Base-by-base conservation (phyloP, 179 eudicot species). In the Heliamphora pulchella region DNA sequence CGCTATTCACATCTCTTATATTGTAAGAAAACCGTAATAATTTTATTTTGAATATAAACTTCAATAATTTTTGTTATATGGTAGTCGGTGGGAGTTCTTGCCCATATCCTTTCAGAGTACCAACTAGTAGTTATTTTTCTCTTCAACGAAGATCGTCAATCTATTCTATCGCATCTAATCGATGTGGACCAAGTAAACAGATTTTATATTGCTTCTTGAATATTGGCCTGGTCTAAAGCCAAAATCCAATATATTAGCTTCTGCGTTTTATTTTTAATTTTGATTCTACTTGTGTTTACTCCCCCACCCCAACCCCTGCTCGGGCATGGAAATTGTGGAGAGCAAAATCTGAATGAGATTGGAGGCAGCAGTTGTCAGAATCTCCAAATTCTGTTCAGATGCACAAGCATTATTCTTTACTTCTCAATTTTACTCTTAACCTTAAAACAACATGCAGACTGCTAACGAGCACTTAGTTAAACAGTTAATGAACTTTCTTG, bases 161-260 rank as follows among this genome's bases (percentile, higher is more conserved):
- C 64, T 74, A 54, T 22, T 74, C 6, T n/a, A 39, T 47, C 39
- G 3, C 63, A 31, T 54, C 11, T 55, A 18, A 55, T 62, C 17
- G 13, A 18, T 2, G 48, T 65, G 59, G 44, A 77, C 46, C 59
- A 76, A 61, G 58, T 43, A 76, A 62, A 57, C 14, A 39, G 15
- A 17, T 31, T 18, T 8, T 48, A 43, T 20, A 50, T 18, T 57
- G 44, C 22, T 50, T 11, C 54, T 9, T 4, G 6, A 57, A 43
- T 53, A 75, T 31, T n/a, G 79, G 13, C 18, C 47, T 76, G 53
- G 13, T 47, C 74, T 47, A 70, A 46, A n/a, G n/a, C 47, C 74
- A 7, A 3, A 47, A 71, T 10, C 55, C 8, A 47, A 17, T 4
- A 48, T 8, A 51, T 51, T 20, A 4, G 44, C 9, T 53, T 53